phyloP scores from a whole-genome alignment of 257 asterid genomes.

The Coffea eugenioides region DNA sequence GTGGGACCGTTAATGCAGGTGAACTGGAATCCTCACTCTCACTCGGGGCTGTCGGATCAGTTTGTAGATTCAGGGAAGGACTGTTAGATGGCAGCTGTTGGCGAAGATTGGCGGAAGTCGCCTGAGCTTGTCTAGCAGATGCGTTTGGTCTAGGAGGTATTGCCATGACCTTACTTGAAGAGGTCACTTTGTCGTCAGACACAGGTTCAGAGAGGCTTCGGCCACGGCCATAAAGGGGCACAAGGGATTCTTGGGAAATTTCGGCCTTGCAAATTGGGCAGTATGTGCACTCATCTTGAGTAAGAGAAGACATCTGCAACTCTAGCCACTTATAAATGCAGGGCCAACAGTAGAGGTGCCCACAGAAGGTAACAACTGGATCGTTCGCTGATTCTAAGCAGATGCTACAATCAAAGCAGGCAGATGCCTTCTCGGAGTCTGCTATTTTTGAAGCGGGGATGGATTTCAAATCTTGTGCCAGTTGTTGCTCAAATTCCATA shows the following conservation, averaged over 20 bases:
- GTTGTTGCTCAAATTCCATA: conserved; percentile 61
- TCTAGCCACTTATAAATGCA: conserved; percentile 83
- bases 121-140: conserved; percentile 35
- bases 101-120: conserved; percentile 25
- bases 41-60: conserved; percentile 1
- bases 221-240: conserved; percentile 79
- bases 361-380: conserved; percentile 83
- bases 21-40: conserved; percentile 23
- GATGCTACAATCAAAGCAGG: conserved; percentile 82
- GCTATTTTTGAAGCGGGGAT: conserved; percentile 29
- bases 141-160: conserved; percentile 79
- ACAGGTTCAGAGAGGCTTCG: conserved; percentile 40
- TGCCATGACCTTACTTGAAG: conserved; percentile 5
- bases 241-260: conserved; percentile 56
- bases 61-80: conserved; percentile 26
- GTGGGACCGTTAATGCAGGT: conserved; percentile 19
- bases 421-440: conserved; percentile 41
- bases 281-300: conserved; percentile 38
- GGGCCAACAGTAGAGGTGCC: conserved; percentile 94
- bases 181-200: conserved; percentile 24
- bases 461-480: conserved; percentile 53
- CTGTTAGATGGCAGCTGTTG: conserved; percentile 25
- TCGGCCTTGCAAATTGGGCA: conserved; percentile 92
- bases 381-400: conserved; percentile 72
- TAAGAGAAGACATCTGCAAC: conserved; percentile 37